These are phyloP conservation scores for Aspergillus oerlinghausenensis DNA, from an alignment of 2,329 filamentous ascomycete species.

Conservation along the genomic window DNA sequence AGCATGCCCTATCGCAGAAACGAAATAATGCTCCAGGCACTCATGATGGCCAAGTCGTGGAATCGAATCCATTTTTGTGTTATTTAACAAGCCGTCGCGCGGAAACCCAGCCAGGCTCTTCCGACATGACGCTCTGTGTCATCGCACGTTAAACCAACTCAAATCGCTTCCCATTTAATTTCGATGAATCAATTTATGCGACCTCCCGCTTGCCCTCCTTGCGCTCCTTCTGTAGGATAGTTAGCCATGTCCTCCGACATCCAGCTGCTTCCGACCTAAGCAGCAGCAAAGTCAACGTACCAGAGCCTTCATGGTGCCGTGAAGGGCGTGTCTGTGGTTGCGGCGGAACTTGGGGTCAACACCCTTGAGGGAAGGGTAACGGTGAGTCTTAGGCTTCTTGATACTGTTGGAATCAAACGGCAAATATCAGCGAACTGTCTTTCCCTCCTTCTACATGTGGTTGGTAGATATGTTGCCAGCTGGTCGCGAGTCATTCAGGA, in stretches of 20 bases:
- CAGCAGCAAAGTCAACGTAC: constrained; percentile 54
- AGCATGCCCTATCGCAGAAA: not conserved
- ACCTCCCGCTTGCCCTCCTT: constrained; percentile 92
- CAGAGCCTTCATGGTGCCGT: constrained; percentile 97
- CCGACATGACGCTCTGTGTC: constrained; percentile 24
- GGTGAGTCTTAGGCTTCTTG: constrained; percentile 99
- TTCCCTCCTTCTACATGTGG: not conserved
- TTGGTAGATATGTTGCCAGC: constrained; percentile 1
- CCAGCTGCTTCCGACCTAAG: not conserved
- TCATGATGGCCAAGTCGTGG: constrained; percentile 9
- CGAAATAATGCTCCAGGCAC: constrained; percentile 3
- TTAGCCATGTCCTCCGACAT: constrained; percentile 25
- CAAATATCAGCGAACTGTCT: constrained; percentile 19
- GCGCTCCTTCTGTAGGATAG: constrained; percentile 75
- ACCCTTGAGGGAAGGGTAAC: constrained; percentile 98
- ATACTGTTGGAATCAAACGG: constrained; percentile 59
- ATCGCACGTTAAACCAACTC: constrained; percentile 31
- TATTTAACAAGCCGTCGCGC: constrained; percentile 20
- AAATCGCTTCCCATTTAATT: constrained; percentile 27
- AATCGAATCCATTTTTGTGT: constrained; percentile 20
- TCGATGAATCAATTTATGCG: constrained; percentile 56
- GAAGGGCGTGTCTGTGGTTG: constrained; percentile 99
- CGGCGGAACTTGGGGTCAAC: constrained; percentile 99
- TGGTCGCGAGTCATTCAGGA: not conserved
- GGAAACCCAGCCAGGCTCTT: constrained; percentile 13